A percentile compares a stretch with the other conserved stretches of the same genome.
Evolutionary conservation across 1,284 basidiomycete genomes (phyloP).

Genomic region (Somion occarium): DNA sequence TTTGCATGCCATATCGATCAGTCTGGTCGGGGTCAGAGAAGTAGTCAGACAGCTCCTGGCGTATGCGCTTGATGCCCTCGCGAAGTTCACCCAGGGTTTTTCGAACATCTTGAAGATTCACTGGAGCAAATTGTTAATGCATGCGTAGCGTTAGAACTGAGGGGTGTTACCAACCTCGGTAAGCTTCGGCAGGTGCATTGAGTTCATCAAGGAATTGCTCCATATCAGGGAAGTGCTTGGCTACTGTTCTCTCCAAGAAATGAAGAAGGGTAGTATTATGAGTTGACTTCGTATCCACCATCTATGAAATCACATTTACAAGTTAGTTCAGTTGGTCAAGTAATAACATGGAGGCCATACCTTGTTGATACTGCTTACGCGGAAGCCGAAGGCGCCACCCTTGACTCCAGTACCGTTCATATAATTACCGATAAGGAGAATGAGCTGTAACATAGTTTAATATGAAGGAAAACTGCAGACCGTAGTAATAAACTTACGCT

Average conservation of each 20-base stretch:
- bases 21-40: slow-evolving; percentile 67
- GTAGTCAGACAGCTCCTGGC: slow-evolving; percentile 73
- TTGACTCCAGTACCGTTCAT: slow-evolving; percentile 97
- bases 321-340: background rate
- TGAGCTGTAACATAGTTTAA: slow-evolving; percentile 51
- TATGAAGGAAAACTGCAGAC: slow-evolving; percentile 8
- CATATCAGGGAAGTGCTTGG: slow-evolving; percentile 86
- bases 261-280: slow-evolving; percentile 92
- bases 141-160: slow-evolving; percentile 5
- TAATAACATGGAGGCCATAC: slow-evolving; percentile 33
- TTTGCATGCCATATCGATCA: slow-evolving; percentile 81
- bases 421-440: slow-evolving; percentile 95
- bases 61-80: slow-evolving; percentile 76
- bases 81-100: slow-evolving; percentile 70
- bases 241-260: slow-evolving; percentile 89
- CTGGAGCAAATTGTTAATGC: slow-evolving; percentile 31
- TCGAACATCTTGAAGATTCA: slow-evolving; percentile 74
- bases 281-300: slow-evolving; percentile 96
- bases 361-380: slow-evolving; percentile 97
- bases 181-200: slow-evolving; percentile 86
- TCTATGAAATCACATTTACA: slow-evolving; percentile 36
- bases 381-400: slow-evolving; percentile 96
- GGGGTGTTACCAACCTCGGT: slow-evolving; percentile 58
- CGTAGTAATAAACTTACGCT: slow-evolving; percentile 47
- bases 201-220: slow-evolving; percentile 89